These are phyloP conservation scores for Ulvella scutata DNA, from an alignment of 139 green algal genomes.

Conservation along the genomic window DNA sequence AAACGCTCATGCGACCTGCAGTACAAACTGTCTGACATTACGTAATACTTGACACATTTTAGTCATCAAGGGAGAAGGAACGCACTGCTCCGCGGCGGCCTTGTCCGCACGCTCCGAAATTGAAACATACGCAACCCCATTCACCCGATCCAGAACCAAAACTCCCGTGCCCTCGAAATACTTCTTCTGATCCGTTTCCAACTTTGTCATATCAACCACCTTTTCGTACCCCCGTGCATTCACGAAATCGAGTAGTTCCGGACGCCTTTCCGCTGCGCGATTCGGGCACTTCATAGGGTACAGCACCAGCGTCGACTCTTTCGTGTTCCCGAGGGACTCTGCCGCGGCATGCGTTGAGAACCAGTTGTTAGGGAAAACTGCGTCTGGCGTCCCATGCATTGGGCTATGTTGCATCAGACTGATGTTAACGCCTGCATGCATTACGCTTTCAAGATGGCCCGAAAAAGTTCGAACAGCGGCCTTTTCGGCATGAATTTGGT, in stretches of 20 bases:
- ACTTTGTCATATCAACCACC: constrained; percentile 41
- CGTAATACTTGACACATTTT: too few species aligned
- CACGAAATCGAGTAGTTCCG: constrained; percentile 42
- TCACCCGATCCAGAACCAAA: constrained; percentile 78
- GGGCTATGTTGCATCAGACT: constrained; percentile 55
- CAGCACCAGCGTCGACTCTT: constrained; percentile 52
- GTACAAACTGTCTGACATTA: too few species aligned
- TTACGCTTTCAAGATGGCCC: constrained; percentile 29
- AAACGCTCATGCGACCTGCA: too few species aligned
- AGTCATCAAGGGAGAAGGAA: too few species aligned
- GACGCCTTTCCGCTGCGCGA: constrained; percentile 52
- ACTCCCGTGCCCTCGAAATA: constrained; percentile 83
- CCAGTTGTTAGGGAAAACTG: constrained; percentile 98
- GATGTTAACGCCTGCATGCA: constrained; percentile 15
- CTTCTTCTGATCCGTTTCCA: constrained; percentile 27
- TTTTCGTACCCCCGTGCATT: constrained; percentile 28
- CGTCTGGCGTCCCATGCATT: constrained; percentile 76
- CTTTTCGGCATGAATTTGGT: too few species aligned
- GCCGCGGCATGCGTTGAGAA: constrained; percentile 31
- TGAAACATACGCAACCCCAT: constrained; percentile 77
- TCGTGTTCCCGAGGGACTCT: constrained; percentile 13
- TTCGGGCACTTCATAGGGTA: constrained; percentile 91
- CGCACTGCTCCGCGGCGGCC: constrained; percentile 43
- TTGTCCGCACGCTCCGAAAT: constrained; percentile 65
- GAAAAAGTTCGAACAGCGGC: too few species aligned